Evolutionary conservation across 1,284 basidiomycete species (phyloP).

Genomic region (Moesziomyces sp.): DNA sequence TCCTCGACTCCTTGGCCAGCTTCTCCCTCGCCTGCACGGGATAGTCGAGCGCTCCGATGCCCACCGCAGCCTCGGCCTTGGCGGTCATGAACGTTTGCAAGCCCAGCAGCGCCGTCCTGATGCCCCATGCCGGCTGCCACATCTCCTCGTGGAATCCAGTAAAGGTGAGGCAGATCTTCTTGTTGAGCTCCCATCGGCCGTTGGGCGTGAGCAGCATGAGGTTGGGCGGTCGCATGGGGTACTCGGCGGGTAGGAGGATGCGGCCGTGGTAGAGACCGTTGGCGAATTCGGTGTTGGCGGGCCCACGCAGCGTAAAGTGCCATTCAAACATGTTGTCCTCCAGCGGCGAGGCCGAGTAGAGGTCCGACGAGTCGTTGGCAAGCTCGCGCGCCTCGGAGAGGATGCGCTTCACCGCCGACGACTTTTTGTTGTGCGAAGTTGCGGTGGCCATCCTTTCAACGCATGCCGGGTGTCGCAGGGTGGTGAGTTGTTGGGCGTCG

Average conservation of each 20-base stretch:
- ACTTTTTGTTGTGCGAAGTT: slow-evolving; percentile 66
- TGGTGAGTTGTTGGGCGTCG: neutral
- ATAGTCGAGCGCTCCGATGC: slow-evolving; percentile 89
- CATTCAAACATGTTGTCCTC: slow-evolving; percentile 77
- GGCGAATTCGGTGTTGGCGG: slow-evolving; percentile 69
- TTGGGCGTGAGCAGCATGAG: slow-evolving; percentile 95
- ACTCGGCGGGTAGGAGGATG: slow-evolving; percentile 88
- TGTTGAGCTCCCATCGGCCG: slow-evolving; percentile 92
- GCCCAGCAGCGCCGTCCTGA: slow-evolving; percentile 79
- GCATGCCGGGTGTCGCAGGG: too few species aligned
- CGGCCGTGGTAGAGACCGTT: slow-evolving; percentile 82
- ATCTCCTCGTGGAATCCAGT: slow-evolving; percentile 73
- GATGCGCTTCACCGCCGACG: slow-evolving; percentile 90
- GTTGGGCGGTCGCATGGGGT: slow-evolving; percentile 92
- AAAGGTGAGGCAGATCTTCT: slow-evolving; percentile 76
- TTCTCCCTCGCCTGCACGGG: slow-evolving; percentile 87
- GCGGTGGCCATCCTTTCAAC: slow-evolving; percentile 32
- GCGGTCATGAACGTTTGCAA: slow-evolving; percentile 67
- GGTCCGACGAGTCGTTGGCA: slow-evolving; percentile 80
- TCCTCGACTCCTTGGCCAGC: slow-evolving; percentile 45
- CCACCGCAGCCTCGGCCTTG: slow-evolving; percentile 78
- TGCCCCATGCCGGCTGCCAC: slow-evolving; percentile 98
- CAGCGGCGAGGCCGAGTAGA: slow-evolving; percentile 85
- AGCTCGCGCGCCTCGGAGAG: slow-evolving; percentile 94
- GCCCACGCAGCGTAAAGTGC: slow-evolving; percentile 94